Evolutionary conservation across 2,329 filamentous ascomycete genomes (phyloP).

Genomic region (Capronia coronata): DNA sequence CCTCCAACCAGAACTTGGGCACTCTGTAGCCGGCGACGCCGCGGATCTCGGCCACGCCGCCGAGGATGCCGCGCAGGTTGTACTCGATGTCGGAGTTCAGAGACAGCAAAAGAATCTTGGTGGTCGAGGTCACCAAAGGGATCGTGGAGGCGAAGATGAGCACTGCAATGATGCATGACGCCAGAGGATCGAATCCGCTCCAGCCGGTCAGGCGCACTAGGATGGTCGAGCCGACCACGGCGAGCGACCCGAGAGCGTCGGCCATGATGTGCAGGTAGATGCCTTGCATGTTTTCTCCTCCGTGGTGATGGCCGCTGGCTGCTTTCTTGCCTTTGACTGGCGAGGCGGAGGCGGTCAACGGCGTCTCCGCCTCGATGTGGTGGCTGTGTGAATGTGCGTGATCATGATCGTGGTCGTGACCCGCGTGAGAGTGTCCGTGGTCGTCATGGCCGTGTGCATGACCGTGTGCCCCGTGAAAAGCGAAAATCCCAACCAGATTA

Average conservation of each 20-base stretch:
- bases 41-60: slow-evolving; percentile 71
- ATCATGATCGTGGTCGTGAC: slow-evolving; percentile 34
- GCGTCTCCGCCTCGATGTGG: slow-evolving; percentile 9
- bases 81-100: slow-evolving; percentile 83
- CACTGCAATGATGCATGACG: slow-evolving; percentile 86
- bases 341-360: slow-evolving; percentile 28
- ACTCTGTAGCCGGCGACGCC: slow-evolving; percentile 81
- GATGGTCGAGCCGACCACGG: slow-evolving; percentile 85
- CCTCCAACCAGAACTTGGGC: slow-evolving; percentile 85
- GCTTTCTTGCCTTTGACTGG: slow-evolving; percentile 30
- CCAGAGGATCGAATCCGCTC: slow-evolving; percentile 90
- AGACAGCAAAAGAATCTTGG: slow-evolving; percentile 73
- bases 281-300: slow-evolving; percentile 96
- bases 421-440: slow-evolving; percentile 40
- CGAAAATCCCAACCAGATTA: slow-evolving; percentile 85
- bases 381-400: slow-evolving; percentile 37
- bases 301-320: slow-evolving; percentile 49
- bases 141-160: slow-evolving; percentile 89
- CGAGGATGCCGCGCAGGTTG: slow-evolving; percentile 74
- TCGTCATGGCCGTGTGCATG: slow-evolving; percentile 37
- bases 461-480: slow-evolving; percentile 64
- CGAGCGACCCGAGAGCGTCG: slow-evolving; percentile 87
- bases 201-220: slow-evolving; percentile 83
- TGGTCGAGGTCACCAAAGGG: slow-evolving; percentile 78
- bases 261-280: slow-evolving; percentile 95